A percentile compares a stretch with the other conserved stretches of the same genome.
phyloP scores from a whole-genome alignment of 2,329 filamentous ascomycete species.

The Sclerotinia subarctica region DNA sequence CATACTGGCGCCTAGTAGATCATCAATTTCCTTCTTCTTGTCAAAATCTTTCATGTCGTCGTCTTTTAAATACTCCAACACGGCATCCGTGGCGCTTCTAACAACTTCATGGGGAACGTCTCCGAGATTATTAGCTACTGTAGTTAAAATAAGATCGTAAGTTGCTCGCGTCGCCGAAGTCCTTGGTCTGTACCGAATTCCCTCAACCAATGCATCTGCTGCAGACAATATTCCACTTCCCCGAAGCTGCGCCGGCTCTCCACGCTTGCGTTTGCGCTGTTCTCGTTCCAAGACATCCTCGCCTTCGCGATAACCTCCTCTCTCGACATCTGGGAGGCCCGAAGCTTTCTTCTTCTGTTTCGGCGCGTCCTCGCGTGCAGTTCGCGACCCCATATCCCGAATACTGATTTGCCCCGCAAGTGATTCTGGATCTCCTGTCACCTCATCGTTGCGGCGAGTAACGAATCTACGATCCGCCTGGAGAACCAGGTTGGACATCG shows the following conservation, averaged over 20 bases:
- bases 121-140: constrained; percentile 82
- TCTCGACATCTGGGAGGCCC: constrained; percentile 66
- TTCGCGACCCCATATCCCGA: constrained; percentile 86
- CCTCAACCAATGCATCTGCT: constrained; percentile 83
- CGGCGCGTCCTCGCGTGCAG: constrained; percentile 74
- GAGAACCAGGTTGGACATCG: constrained; percentile 99
- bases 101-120: constrained; percentile 92
- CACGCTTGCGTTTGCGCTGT: constrained; percentile 79
- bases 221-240: constrained; percentile 78
- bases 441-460: constrained; percentile 86
- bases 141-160: constrained; percentile 90
- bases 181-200: constrained; percentile 84
- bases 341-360: constrained; percentile 72
- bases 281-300: constrained; percentile 79
- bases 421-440: constrained; percentile 95
- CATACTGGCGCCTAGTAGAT: constrained; percentile 80
- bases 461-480: constrained; percentile 98
- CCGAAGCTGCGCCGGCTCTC: constrained; percentile 66
- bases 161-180: constrained; percentile 89
- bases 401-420: constrained; percentile 92
- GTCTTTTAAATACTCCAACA: constrained; percentile 89
- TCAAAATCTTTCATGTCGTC: constrained; percentile 95
- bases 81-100: constrained; percentile 87
- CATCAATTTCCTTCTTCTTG: constrained; percentile 96
- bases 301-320: constrained; percentile 74